Conservation (phyloP, 495 filamentous ascomycete genomes). For the Podospora comata region DNA sequence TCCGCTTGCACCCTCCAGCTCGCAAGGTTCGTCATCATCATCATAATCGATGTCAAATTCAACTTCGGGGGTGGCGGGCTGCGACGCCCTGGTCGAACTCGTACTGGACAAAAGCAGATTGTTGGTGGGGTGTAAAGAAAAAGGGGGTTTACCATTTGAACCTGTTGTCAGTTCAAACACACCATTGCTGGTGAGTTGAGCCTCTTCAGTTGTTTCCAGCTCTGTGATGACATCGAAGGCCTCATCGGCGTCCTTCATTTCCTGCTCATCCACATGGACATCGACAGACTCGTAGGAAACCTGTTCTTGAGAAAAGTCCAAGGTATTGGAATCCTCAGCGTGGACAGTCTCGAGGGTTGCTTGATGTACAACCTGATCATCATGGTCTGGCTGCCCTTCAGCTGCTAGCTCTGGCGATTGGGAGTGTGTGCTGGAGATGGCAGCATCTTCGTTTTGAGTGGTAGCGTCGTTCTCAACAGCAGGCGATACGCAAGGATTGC, state of each 20-base stretch:
- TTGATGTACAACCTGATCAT: background rate
- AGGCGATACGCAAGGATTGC: background rate
- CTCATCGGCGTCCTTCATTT: background rate
- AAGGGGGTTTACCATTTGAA: slow-evolving; percentile 28
- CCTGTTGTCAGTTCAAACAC: slow-evolving; percentile 11
- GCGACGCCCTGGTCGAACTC: background rate
- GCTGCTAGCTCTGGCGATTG: background rate
- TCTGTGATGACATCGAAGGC: slow-evolving; percentile 1
- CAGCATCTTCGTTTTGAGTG: background rate
- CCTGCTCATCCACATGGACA: slow-evolving; percentile 3
- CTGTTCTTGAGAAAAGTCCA: background rate
- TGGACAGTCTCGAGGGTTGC: background rate
- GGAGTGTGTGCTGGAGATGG: background rate
- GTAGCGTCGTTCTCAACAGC: background rate
- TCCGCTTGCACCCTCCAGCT: background rate
- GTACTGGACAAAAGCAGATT: slow-evolving; percentile 2
- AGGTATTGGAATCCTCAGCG: background rate
- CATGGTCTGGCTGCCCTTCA: background rate
- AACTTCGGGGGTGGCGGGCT: slow-evolving; percentile 1
- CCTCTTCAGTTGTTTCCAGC: slow-evolving; percentile 5
- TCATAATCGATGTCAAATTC: slow-evolving; percentile 30
- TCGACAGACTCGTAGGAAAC: background rate
- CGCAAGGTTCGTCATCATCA: slow-evolving; percentile 30
- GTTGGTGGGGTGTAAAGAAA: slow-evolving; percentile 14
- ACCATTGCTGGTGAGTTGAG: background rate